These are phyloP conservation scores for Thoreauomyces humboldtii DNA, from an alignment of 192 early-diverging fungal genomes.

Conservation along the genomic window DNA sequence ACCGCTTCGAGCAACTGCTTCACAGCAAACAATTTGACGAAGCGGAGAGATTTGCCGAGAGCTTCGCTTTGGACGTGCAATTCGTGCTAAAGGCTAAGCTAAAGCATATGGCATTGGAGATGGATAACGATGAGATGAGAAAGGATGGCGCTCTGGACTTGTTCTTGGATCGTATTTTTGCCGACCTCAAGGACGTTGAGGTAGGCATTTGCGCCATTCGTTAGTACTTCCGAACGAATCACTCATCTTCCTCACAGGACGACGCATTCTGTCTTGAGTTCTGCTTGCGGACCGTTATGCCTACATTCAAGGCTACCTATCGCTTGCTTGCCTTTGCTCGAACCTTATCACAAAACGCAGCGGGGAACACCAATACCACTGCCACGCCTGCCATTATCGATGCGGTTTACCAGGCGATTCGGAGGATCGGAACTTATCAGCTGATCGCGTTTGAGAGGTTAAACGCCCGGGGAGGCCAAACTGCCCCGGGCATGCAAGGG, in stretches of 20 bases:
- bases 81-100: slow-evolving; percentile 29
- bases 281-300: slow-evolving; percentile 16
- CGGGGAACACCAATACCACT: not conserved
- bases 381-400: not conserved
- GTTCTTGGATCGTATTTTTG: slow-evolving; percentile 6
- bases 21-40: slow-evolving; percentile 31
- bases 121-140: not conserved
- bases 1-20: slow-evolving; percentile 31
- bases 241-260: slow-evolving; percentile 10
- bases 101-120: slow-evolving; percentile 6
- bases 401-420: slow-evolving; percentile 28
- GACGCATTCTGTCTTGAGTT: slow-evolving; percentile 23
- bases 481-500: not conserved
- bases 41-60: slow-evolving; percentile 30
- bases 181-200: slow-evolving; percentile 21
- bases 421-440: slow-evolving; percentile 35
- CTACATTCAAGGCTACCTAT: slow-evolving; percentile 13
- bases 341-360: not conserved
- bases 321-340: slow-evolving; percentile 27
- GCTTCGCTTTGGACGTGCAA: slow-evolving; percentile 31
- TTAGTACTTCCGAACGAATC: no score
- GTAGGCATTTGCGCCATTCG: slow-evolving; percentile 1
- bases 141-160: slow-evolving; percentile 1
- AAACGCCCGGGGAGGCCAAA: not conserved
- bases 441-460: slow-evolving; percentile 17